Conservation (phyloP, 2,329 filamentous ascomycete genomes). For the Sporothrix protearum region DNA sequence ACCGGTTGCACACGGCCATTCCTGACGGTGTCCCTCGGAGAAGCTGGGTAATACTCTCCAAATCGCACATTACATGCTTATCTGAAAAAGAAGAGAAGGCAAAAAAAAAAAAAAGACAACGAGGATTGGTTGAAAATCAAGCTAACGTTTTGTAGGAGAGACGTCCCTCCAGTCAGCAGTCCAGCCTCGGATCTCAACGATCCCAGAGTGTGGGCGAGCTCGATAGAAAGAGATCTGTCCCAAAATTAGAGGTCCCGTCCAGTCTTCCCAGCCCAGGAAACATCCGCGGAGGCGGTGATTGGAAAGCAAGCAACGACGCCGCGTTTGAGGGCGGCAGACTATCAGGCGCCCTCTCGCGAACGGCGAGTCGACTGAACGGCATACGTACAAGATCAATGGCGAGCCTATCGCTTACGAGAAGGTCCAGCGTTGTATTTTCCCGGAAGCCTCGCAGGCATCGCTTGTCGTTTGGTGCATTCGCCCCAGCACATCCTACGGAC, state of each 20-base stretch:
- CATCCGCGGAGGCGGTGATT: neutral
- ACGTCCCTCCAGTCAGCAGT: neutral
- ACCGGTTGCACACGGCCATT: neutral
- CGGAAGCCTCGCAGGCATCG: neutral
- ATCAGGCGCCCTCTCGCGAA: neutral
- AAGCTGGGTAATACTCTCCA: neutral
- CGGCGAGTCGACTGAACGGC: neutral
- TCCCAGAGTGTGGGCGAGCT: neutral
- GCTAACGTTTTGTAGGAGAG: neutral
- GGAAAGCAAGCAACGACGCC: neutral
- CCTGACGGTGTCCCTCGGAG: neutral
- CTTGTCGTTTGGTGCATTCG: neutral
- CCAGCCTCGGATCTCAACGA: neutral
- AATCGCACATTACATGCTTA: no score
- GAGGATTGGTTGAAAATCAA: neutral
- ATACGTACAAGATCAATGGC: neutral
- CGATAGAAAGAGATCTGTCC: neutral
- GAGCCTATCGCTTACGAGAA: neutral
- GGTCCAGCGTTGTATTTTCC: neutral
- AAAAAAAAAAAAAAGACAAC: no score
- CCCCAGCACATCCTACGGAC: neutral
- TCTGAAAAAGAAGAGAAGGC: no score
- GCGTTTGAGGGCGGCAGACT: neutral
- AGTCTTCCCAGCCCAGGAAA: neutral
- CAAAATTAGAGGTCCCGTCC: neutral